These are phyloP conservation scores for Lasiodiplodia theobromae DNA, from an alignment of 2,329 filamentous ascomycete genomes.

Conservation along the genomic window DNA sequence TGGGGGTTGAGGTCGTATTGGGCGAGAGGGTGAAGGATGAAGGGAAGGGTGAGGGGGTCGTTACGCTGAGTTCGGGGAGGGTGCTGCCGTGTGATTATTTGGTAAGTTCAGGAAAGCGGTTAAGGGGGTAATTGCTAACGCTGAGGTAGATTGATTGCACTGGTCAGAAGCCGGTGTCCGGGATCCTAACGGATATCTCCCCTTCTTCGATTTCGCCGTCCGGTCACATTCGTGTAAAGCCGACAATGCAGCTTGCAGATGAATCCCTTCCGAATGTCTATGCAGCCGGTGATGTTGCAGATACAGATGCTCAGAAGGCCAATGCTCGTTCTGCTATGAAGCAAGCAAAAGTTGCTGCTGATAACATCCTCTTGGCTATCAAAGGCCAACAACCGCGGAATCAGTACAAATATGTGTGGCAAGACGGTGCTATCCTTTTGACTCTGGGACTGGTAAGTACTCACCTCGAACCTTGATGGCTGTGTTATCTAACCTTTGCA, in stretches of 20 bases:
- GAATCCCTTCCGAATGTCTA: slow-evolving; percentile 61
- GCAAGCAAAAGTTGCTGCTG: slow-evolving; percentile 61
- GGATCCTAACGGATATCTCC: slow-evolving; percentile 54
- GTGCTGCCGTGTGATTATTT: slow-evolving; percentile 59
- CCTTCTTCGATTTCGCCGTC: slow-evolving; percentile 55
- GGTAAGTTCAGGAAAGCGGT: background rate
- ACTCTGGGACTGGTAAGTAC: slow-evolving; percentile 36
- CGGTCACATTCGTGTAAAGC: slow-evolving; percentile 61
- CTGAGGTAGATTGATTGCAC: slow-evolving; percentile 62
- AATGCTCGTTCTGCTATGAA: slow-evolving; percentile 60
- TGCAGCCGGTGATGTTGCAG: slow-evolving; percentile 69
- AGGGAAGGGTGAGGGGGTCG: slow-evolving; percentile 46
- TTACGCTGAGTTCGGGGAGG: slow-evolving; percentile 56
- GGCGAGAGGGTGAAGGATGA: slow-evolving; percentile 55
- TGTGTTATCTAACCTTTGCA: background rate
- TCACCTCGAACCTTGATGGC: no score
- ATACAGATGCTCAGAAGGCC: slow-evolving; percentile 58
- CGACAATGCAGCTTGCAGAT: slow-evolving; percentile 64
- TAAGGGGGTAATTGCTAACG: background rate
- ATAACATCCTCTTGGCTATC: slow-evolving; percentile 62
- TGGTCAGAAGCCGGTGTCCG: slow-evolving; percentile 65
- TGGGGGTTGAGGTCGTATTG: slow-evolving; percentile 61
- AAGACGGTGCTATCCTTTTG: slow-evolving; percentile 36
- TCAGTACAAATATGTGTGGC: slow-evolving; percentile 32
- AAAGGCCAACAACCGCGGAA: slow-evolving; percentile 32